A percentile compares a stretch with the other conserved stretches of the same genome.
Evolutionary conservation across 139 green algal genomes (phyloP).

Genomic region (Tetraselmis striata): DNA sequence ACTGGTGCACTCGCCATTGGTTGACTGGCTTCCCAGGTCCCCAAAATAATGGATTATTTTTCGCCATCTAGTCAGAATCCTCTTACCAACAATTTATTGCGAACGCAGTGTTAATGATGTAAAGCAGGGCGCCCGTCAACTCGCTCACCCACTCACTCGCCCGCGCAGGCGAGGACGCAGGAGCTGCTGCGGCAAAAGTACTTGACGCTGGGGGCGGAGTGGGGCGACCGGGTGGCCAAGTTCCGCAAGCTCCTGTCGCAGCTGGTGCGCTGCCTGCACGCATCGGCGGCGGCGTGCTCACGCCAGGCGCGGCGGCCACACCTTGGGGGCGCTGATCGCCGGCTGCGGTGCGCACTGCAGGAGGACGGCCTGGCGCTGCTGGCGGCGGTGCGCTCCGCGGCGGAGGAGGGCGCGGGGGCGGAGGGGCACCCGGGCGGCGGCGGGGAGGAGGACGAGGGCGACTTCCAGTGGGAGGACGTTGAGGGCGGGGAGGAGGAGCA

Average conservation of each 20-base stretch:
- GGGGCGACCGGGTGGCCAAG: neutral
- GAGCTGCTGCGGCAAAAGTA: constrained; percentile 17
- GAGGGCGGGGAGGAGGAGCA: neutral
- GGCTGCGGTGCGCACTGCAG: too few species aligned
- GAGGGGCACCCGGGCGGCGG: too few species aligned
- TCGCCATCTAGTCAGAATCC: too few species aligned
- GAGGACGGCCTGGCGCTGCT: neutral
- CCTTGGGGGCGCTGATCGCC: too few species aligned
- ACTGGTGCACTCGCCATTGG: too few species aligned
- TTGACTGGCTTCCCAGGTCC: too few species aligned
- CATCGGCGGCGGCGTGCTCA: neutral
- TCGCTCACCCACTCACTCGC: too few species aligned
- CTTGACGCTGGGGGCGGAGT: neutral
- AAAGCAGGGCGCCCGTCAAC: too few species aligned
- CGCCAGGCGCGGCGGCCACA: too few species aligned
- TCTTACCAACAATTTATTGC: neutral
- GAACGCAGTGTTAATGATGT: neutral
- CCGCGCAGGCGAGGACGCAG: constrained; percentile 14
- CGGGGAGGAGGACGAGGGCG: neutral
- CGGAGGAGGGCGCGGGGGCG: too few species aligned
- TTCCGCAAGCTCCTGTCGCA: neutral
- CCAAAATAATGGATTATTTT: too few species aligned
- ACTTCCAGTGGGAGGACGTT: neutral
- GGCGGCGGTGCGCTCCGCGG: neutral
- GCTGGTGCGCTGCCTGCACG: neutral